Conservation (phyloP, 768 basidiomycete genomes). For the Mycena floridula region DNA sequence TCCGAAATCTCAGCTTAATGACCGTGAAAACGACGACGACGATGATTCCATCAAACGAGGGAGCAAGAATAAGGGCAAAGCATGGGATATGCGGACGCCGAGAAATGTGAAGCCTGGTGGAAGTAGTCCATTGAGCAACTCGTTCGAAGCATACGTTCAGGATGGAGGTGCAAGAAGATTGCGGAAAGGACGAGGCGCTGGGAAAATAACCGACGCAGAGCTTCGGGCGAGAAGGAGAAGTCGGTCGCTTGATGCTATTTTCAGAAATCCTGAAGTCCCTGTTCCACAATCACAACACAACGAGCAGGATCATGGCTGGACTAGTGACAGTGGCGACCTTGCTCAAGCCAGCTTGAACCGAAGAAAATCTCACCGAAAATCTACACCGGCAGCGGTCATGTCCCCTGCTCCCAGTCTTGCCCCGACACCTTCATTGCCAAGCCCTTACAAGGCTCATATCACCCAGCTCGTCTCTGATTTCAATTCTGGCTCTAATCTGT, state of each 20-base stretch:
- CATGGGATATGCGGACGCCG: conserved; percentile 20
- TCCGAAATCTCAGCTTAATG: conserved; percentile 12
- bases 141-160: conserved; percentile 6
- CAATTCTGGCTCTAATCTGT: conserved; percentile 10
- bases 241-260: background rate
- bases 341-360: conserved; percentile 1
- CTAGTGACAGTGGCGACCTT: conserved; percentile 1
- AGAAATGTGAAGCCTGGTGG: conserved; percentile 10
- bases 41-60: conserved; percentile 9
- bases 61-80: conserved; percentile 3
- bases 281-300: background rate
- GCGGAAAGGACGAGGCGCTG: background rate
- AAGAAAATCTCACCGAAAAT: conserved; percentile 1
- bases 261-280: background rate
- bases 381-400: conserved; percentile 7
- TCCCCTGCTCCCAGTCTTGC: no score
- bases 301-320: background rate
- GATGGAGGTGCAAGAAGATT: conserved; percentile 2
- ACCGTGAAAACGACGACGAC: conserved; percentile 16
- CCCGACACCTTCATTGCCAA: no score
- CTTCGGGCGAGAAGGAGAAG: background rate
- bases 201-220: background rate
- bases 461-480: conserved; percentile 3
- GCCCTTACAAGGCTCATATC: conserved; percentile 12
- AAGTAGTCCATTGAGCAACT: background rate